Evolutionary conservation across 2,329 filamentous ascomycete genomes (phyloP), one percentile per base, ranked within the genome.

Genomic region (Aspergillus arachidicola): DNA sequence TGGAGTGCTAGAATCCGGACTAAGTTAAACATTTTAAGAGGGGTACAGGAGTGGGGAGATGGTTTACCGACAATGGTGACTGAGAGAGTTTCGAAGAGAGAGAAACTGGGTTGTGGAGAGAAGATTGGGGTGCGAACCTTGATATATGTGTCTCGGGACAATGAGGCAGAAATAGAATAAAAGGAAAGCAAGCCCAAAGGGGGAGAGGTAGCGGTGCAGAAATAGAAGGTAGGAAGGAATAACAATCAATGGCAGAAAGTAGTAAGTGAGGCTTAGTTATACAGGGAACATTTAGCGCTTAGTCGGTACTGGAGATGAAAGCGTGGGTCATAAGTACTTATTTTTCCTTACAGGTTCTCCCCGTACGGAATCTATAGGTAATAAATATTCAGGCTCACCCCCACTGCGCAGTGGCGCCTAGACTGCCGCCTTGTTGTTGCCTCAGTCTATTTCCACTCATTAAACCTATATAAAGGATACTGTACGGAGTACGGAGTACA

Each of bases 211-310:
- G 45, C 32, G 30, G 28, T 46, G 28, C n/a, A 46, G 58, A 48
- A n/a, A 48, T 26, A 53, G 36, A 32, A 28, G 55, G 45, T 58
- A n/a, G 26, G 45, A 48, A 32, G 43, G 48, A 36, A 4, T 12
- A 51, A 32, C 23, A 30, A 50, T 50, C 23, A 50, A 50, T 50
- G 46, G 59, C 38, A 19, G 38, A 41, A 30, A 45, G 41, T 14
- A 45, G 30, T 12, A 46, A 23, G 46, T 57, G 53, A 38, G 54
- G 59, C 59, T 51, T 53, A 51, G 53, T 53, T 51, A 21, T 45
- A 32, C 28, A 46, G 51, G 28, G 32, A 32, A 46, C 11, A 23
- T 11, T 34, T 30, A 30, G 46, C 26, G 26, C 46, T 51, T 36
- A 36, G 19, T 41, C 16, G 38, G 38, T n/a, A 41, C 19, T 41